Percentiles rank a stretch among this genome's conserved stretches.
Evolutionary conservation across 179 eudicot genomes (phyloP).

Genomic region (Spergularia azorica): DNA sequence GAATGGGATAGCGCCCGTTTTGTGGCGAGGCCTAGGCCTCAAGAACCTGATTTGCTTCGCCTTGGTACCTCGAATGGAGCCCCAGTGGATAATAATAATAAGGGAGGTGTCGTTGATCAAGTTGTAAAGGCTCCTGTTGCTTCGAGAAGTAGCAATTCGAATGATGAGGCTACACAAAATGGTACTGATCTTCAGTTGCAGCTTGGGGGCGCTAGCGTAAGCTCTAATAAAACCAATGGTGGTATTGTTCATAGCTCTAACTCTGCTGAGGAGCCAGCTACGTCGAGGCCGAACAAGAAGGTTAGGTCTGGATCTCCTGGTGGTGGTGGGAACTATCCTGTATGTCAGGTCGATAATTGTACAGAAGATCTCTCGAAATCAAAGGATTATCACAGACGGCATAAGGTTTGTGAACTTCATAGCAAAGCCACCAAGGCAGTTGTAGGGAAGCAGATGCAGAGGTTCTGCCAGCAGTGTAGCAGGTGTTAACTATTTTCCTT

Average conservation of each 20-base stretch:
- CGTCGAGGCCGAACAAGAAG: slow-evolving; percentile 63
- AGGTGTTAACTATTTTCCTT: slow-evolving; percentile 38
- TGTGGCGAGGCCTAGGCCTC: slow-evolving; percentile 41
- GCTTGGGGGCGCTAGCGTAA: slow-evolving; percentile 44
- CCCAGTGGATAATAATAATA: slow-evolving; percentile 2
- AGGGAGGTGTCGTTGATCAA: slow-evolving; percentile 28
- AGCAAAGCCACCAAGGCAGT: slow-evolving; percentile 65
- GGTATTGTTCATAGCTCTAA: slow-evolving; percentile 21
- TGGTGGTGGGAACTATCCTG: slow-evolving; percentile 53
- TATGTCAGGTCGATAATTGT: slow-evolving; percentile 76
- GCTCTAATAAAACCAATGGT: slow-evolving; percentile 14
- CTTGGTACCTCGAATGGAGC: slow-evolving; percentile 10
- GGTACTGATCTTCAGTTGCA: slow-evolving; percentile 48
- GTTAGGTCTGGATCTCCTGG: slow-evolving; percentile 82
- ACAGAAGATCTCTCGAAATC: slow-evolving; percentile 62
- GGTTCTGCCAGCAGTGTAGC: slow-evolving; percentile 96
- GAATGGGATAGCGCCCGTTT: slow-evolving; percentile 72
- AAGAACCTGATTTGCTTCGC: slow-evolving; percentile 20
- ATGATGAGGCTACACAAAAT: slow-evolving; percentile 26
- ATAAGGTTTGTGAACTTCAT: slow-evolving; percentile 80
- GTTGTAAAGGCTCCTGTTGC: background rate
- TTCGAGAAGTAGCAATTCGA: slow-evolving; percentile 22
- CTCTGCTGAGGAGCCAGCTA: slow-evolving; percentile 43
- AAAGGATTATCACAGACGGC: slow-evolving; percentile 79
- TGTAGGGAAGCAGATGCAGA: slow-evolving; percentile 61